These are phyloP conservation scores for Cicer chorassanicum DNA, from an alignment of 306 rosid genomes.

Conservation along the genomic window DNA sequence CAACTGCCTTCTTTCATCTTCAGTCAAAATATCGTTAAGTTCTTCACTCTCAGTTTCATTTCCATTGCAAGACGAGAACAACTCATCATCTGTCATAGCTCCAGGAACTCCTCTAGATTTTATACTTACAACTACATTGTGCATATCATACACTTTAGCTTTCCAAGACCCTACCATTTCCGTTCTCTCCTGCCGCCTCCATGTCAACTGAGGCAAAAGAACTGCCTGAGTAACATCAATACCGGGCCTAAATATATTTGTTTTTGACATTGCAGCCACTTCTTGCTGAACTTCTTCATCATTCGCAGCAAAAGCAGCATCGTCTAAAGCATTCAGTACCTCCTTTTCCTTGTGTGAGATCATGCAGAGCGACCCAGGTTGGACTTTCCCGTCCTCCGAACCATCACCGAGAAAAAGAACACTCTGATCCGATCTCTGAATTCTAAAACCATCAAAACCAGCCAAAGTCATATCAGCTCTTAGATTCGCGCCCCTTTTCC, in stretches of 20 bases:
- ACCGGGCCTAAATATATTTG: conserved; percentile 95
- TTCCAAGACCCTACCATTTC: conserved; percentile 92
- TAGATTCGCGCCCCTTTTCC: conserved; percentile 97
- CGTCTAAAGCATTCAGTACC: conserved; percentile 91
- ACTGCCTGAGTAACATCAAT: conserved; percentile 97
- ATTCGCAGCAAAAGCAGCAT: conserved; percentile 79
- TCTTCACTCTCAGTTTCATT: conserved; percentile 86
- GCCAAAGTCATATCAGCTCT: conserved; percentile 99
- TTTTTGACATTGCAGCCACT: conserved; percentile 92
- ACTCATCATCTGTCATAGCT: conserved; percentile 93
- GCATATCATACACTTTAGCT: conserved; percentile 98
- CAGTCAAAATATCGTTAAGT: conserved; percentile 77
- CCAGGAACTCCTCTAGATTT: conserved; percentile 97
- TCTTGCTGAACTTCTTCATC: conserved; percentile 95
- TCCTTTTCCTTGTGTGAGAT: conserved; percentile 91
- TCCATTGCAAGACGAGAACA: conserved; percentile 81
- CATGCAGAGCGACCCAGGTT: conserved; percentile 92
- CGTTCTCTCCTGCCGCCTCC: conserved; percentile 94
- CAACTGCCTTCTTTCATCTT: conserved; percentile 90
- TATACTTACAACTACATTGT: conserved; percentile 92
- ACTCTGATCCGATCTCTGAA: conserved; percentile 96
- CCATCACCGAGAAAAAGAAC: conserved; percentile 92
- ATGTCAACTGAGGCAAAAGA: conserved; percentile 91
- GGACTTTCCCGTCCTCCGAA: conserved; percentile 82
- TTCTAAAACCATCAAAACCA: conserved; percentile 94